Evolutionary conservation across 345 rosid genomes (phyloP).

Genomic region (Euphorbia lathyris): DNA sequence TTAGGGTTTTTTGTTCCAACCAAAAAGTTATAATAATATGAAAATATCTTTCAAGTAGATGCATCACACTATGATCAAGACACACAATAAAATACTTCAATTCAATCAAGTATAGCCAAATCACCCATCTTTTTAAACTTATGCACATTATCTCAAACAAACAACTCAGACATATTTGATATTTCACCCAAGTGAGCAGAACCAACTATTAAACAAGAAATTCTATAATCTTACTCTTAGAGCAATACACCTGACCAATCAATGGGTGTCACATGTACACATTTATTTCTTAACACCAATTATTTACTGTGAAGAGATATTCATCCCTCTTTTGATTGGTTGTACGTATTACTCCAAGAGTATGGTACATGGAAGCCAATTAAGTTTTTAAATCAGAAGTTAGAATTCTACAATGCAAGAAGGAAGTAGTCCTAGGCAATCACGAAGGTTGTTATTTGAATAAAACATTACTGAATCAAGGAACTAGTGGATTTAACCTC

Average conservation of each 20-base stretch:
- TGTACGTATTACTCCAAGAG: too few relatives aligned
- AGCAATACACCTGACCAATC: too few relatives aligned
- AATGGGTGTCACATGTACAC: too few relatives aligned
- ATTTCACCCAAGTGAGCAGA: not conserved
- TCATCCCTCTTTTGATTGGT: too few relatives aligned
- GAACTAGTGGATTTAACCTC: constrained; percentile 28
- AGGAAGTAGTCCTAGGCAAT: not conserved
- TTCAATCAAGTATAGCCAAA: not conserved
- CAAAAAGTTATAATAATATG: not conserved
- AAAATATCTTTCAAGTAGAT: not conserved
- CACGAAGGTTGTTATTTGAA: constrained; percentile 1
- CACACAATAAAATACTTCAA: not conserved
- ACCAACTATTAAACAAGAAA: not conserved
- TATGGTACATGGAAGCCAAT: too few relatives aligned
- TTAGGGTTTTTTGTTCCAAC: not conserved
- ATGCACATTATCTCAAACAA: not conserved
- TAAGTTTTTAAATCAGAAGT: constrained; percentile 3
- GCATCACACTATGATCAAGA: not conserved
- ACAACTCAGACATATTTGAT: not conserved
- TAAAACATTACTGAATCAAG: constrained; percentile 12
- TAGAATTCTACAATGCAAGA: not conserved
- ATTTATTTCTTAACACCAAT: too few relatives aligned
- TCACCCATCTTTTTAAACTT: not conserved
- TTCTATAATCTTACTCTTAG: too few relatives aligned
- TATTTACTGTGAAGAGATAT: too few relatives aligned